Evolutionary conservation across 768 basidiomycete genomes (phyloP).

Genomic region (Pleurotus pulmonarius): DNA sequence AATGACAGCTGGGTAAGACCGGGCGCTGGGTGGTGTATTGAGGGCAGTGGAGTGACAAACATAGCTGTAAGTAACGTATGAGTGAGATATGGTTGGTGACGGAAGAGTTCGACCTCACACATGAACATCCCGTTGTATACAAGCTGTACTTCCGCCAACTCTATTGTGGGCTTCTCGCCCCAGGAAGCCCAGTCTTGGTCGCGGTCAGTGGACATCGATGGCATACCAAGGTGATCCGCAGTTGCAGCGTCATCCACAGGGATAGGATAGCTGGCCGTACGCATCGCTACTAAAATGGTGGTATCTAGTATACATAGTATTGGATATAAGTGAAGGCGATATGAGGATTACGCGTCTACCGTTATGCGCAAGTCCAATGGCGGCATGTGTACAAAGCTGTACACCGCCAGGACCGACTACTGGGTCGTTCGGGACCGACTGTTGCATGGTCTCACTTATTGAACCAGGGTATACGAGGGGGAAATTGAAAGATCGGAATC

Average conservation of each 20-base stretch:
- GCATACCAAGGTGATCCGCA: conserved; percentile 30
- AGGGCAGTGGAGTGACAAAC: conserved; percentile 37
- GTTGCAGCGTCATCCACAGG: conserved; percentile 19
- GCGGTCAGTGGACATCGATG: conserved; percentile 17
- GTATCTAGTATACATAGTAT: conserved; percentile 33
- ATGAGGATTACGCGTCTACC: conserved; percentile 31
- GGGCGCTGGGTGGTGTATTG: conserved; percentile 33
- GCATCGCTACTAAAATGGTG: conserved; percentile 60
- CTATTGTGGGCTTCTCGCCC: conserved; percentile 58
- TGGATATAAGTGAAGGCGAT: neutral
- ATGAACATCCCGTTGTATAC: conserved; percentile 40
- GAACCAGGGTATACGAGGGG: conserved; percentile 40
- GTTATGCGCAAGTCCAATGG: conserved; percentile 58
- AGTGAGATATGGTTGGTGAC: neutral
- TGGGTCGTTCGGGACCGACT: conserved; percentile 20
- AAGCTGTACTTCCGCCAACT: conserved; percentile 58
- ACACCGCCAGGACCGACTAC: conserved; percentile 31
- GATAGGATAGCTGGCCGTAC: conserved; percentile 47
- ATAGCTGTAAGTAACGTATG: conserved; percentile 29
- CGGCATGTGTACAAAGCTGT: conserved; percentile 51
- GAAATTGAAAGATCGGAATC: conserved; percentile 43
- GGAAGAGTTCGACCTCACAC: conserved; percentile 28
- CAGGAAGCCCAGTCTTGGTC: conserved; percentile 47
- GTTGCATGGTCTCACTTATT: conserved; percentile 29
- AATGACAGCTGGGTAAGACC: conserved; percentile 45